Conservation (phyloP, 2,329 filamentous ascomycete species). For the Alternaria ventricosa region DNA sequence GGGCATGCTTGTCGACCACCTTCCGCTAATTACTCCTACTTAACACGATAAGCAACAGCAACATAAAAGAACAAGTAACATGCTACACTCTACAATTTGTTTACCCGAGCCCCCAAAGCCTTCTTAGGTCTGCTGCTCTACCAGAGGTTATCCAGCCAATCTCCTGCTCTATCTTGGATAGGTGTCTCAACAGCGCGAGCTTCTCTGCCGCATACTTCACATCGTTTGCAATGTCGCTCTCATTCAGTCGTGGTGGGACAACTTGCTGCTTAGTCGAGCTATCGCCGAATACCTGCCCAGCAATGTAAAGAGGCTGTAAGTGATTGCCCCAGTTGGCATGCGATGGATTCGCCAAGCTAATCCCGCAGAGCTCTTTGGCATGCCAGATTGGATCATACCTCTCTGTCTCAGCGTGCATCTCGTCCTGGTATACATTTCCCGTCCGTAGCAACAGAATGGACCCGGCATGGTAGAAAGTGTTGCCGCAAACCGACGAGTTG, state of each 20-base stretch:
- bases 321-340: background rate
- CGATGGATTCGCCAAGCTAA: background rate
- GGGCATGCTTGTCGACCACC: background rate
- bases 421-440: background rate
- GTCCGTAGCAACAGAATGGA: background rate
- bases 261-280: background rate
- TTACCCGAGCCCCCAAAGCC: background rate
- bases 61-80: background rate
- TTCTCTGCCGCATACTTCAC: background rate
- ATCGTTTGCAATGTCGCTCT: background rate
- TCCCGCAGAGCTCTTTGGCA: background rate
- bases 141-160: background rate
- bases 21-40: background rate
- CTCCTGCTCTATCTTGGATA: background rate
- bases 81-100: background rate
- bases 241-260: background rate
- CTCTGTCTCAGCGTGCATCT: background rate
- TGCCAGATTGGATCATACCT: background rate
- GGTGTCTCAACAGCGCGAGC: background rate
- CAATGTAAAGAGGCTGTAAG: background rate
- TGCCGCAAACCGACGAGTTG: background rate
- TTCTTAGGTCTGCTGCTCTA: background rate
- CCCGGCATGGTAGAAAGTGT: background rate
- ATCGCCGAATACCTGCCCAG: background rate
- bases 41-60: background rate